Evolutionary conservation across 1,139 yeast species (phyloP).

Genomic region (Blastobotrys persicus): DNA sequence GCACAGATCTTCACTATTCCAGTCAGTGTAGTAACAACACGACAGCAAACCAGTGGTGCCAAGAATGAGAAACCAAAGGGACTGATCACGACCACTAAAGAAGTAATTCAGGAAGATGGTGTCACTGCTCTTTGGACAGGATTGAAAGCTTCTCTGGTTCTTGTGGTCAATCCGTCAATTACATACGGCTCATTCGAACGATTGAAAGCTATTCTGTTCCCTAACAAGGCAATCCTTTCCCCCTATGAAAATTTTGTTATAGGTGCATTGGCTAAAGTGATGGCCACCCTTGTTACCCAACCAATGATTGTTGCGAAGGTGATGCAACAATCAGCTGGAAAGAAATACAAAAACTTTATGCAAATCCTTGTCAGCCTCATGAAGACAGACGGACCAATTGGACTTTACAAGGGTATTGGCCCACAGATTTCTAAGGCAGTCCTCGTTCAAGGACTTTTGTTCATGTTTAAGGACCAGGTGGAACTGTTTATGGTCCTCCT

Average conservation of each 20-base stretch:
- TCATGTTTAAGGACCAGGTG: slow-evolving; percentile 73
- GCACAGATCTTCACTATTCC: slow-evolving; percentile 85
- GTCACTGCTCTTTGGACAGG: slow-evolving; percentile 80
- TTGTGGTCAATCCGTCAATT: slow-evolving; percentile 81
- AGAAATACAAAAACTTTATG: slow-evolving; percentile 48
- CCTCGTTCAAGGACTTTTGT: slow-evolving; percentile 78
- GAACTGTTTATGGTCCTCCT: slow-evolving; percentile 39
- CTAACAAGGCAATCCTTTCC: slow-evolving; percentile 47
- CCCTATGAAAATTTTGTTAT: slow-evolving; percentile 69
- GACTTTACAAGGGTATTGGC: slow-evolving; percentile 74
- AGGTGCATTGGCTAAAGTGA: slow-evolving; percentile 76
- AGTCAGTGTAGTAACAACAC: slow-evolving; percentile 76
- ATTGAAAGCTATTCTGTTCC: slow-evolving; percentile 55
- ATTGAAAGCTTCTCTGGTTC: slow-evolving; percentile 71
- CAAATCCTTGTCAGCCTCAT: slow-evolving; percentile 52
- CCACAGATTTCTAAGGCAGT: slow-evolving; percentile 85
- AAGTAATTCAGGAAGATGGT: slow-evolving; percentile 66
- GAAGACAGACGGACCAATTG: slow-evolving; percentile 49
- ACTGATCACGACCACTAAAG: slow-evolving; percentile 50
- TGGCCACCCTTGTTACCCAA: slow-evolving; percentile 79
- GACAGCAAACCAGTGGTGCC: slow-evolving; percentile 58
- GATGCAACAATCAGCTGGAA: slow-evolving; percentile 59
- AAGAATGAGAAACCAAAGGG: slow-evolving; percentile 34
- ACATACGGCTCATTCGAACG: slow-evolving; percentile 83
- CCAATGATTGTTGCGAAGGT: slow-evolving; percentile 85